Evolutionary conservation across 306 rosid genomes (phyloP).

Genomic region (Abrus pulchellus): DNA sequence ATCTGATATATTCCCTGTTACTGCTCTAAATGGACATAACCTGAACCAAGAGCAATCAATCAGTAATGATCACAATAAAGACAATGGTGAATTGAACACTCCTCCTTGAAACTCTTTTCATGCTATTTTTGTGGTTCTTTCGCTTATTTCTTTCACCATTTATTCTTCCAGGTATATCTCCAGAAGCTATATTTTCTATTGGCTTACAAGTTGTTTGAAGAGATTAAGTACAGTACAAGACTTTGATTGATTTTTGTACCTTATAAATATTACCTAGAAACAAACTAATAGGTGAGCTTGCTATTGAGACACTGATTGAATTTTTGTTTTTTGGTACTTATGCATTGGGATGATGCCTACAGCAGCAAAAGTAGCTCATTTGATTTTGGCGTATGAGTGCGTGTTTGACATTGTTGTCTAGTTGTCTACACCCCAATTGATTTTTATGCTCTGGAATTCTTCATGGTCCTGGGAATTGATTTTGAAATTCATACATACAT

Average conservation of each 20-base stretch:
- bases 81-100: conserved; percentile 47
- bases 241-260: no score
- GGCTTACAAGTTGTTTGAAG: conserved; percentile 57
- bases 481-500: background rate
- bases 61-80: conserved; percentile 41
- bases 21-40: conserved; percentile 66
- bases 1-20: conserved; percentile 57
- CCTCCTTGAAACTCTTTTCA: conserved; percentile 26
- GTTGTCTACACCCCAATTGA: background rate
- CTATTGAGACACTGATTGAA: no score
- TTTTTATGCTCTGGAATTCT: conserved; percentile 28
- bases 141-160: conserved; percentile 41
- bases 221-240: background rate
- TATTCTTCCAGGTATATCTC: conserved; percentile 52
- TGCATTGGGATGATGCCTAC: background rate
- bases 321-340: no score
- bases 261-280: no score
- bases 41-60: conserved; percentile 55
- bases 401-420: conserved; percentile 17
- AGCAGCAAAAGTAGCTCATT: conserved; percentile 18
- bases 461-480: conserved; percentile 21
- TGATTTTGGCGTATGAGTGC: conserved; percentile 31
- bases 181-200: conserved; percentile 56
- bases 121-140: background rate
- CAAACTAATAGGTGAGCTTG: no score